phyloP scores from a whole-genome alignment of 352 stramenopile genomes.

The Pythium pyrilobum region DNA sequence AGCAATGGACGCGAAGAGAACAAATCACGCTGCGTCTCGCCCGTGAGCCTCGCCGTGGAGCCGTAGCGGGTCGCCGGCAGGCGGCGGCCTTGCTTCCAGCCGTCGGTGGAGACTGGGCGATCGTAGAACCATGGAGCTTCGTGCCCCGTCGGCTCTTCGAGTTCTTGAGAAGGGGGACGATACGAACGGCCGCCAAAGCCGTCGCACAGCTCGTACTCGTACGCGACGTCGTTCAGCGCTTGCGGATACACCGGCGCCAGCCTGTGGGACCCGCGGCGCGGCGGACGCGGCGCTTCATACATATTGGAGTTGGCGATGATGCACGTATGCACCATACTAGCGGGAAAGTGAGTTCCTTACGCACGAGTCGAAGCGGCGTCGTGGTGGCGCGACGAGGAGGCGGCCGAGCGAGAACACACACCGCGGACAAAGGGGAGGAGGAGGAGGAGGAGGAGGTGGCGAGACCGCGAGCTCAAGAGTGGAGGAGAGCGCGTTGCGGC shows the following conservation, averaged over 20 bases:
- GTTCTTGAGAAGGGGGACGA: not conserved
- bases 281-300: slow-evolving; percentile 26
- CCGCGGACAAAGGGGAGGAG: too few species aligned
- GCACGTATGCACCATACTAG: slow-evolving; percentile 2
- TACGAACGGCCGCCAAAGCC: not conserved
- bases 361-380: not conserved
- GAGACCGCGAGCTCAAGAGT: not conserved
- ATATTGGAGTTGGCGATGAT: slow-evolving; percentile 15
- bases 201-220: not conserved
- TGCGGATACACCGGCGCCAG: slow-evolving; percentile 1
- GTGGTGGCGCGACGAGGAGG: not conserved
- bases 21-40: too few species aligned
- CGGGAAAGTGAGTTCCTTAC: not conserved
- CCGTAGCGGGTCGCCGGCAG: too few species aligned
- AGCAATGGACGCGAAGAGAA: too few species aligned
- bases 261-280: slow-evolving; percentile 25
- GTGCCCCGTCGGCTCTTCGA: not conserved
- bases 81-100: too few species aligned
- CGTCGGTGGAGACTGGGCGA: not conserved
- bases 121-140: too few species aligned
- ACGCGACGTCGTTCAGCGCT: slow-evolving; percentile 3
- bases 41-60: too few species aligned
- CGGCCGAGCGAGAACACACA: not conserved
- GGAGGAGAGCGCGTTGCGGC: not conserved
- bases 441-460: not conserved